Evolutionary conservation across 805 yeast genomes (phyloP), one percentile per base, ranked within the genome.

Genomic region (Schwanniomyces occidentalis): DNA sequence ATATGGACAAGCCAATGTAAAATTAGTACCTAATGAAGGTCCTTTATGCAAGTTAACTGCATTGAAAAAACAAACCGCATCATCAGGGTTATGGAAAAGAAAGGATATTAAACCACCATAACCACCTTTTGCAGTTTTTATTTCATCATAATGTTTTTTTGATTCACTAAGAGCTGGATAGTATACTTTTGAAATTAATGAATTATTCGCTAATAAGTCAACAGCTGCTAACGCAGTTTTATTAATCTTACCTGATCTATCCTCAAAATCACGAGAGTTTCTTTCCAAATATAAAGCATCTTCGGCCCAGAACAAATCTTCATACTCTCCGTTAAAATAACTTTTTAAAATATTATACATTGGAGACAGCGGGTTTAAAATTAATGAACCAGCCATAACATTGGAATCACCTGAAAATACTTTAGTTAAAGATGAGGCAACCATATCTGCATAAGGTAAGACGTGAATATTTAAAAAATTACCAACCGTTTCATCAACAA

Each of bases 401-500:
- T 91, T 89, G 20, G 95, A 83, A 56, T 88, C 96, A 16, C 98
- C 97, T 23, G 91, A 81, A 56, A 93, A 93, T 12, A 90, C 85
- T 57, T 93, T 93, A 8, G 97, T 90, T 42, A 93, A 69, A 6
- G 96, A 87, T 20, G 91, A 77, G 21, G 82, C 93, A 10, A 86
- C 84, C 32, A 90, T 74, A 58, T 93, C 99, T n/a, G 87, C 82
- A 55, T 77, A 84, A 14, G 87, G 84, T 38, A 88, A 67, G 4
- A 85, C 85, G 46, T 87, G 85, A 32, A 89, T 75, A 60, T 93
- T 93, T 41, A 85, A 71, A 52, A 88, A 82, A 51, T 93, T 93
- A 10, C 97, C 97, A 15, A 90, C 85, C 1, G 98, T 93, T 54
- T 93, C 99, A 62, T 93, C 99, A 24, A 93, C 83, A 12, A 86